These are phyloP conservation scores for Silene conica DNA, from an alignment of 148 eudicot species.

Conservation along the genomic window DNA sequence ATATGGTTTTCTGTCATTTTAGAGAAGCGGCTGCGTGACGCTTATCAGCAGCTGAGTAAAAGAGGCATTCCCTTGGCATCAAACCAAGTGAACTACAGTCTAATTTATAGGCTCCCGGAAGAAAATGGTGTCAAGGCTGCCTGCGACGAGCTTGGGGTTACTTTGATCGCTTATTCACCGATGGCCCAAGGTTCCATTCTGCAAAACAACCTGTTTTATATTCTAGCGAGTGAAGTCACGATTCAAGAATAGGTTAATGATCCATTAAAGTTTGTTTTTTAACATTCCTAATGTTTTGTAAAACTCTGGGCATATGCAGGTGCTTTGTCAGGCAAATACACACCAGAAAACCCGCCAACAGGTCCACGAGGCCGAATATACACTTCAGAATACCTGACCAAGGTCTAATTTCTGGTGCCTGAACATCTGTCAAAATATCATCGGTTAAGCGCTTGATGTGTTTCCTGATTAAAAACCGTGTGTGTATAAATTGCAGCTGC, in stretches of 20 bases:
- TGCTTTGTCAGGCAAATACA: constrained; percentile 83
- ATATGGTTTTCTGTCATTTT: constrained; percentile 11
- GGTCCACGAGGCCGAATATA: constrained; percentile 92
- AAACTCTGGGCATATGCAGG: constrained; percentile 38
- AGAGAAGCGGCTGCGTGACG: constrained; percentile 87
- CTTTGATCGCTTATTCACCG: constrained; percentile 90
- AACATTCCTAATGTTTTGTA: background rate
- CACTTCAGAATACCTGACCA: constrained; percentile 62
- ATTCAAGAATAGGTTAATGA: too few relatives aligned
- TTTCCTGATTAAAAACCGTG: constrained; percentile 8
- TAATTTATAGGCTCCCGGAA: constrained; percentile 84
- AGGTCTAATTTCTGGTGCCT: constrained; percentile 34
- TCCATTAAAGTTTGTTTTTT: background rate
- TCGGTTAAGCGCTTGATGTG: background rate
- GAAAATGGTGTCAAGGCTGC: constrained; percentile 93
- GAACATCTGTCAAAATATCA: background rate
- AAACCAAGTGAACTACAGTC: constrained; percentile 98
- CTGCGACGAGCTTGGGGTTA: constrained; percentile 94
- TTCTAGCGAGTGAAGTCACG: background rate
- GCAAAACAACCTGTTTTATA: background rate
- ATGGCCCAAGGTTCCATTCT: constrained; percentile 73
- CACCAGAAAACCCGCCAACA: constrained; percentile 80
- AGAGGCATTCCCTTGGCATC: constrained; percentile 93
- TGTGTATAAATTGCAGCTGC: constrained; percentile 57
- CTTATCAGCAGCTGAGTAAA: constrained; percentile 64